Base-by-base conservation (phyloP, 768 basidiomycete species). In the Omphalotus guepiniiformis region DNA sequence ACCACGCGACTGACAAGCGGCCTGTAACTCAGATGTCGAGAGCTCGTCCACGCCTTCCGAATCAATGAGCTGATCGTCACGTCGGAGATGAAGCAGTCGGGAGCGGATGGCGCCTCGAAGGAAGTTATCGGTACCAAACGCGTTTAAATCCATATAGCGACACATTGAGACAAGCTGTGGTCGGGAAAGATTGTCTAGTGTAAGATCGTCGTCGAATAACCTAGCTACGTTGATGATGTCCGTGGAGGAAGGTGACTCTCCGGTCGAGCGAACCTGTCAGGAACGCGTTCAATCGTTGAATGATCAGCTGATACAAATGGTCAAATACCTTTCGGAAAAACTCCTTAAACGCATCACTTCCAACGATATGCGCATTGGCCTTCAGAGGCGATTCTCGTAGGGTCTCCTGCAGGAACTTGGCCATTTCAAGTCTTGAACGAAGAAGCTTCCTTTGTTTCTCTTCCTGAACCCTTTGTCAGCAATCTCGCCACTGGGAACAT, bases 101-200 rank as follows among this genome's bases (percentile, higher is more conserved):
- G 80, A 79, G 21, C 92, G 86, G 62, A 99, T 90, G 28, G 88
- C 82, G 28, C 92, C 92, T 38, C 95, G 87, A 36, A 99, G 76
- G 70, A 96, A 98, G 69, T 97, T 98, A 67, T 99, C 96, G 13
- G 95, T 98, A 37, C 96, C 96, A 60, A 97, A 99, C 2, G 95
- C 94, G 68, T 98, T 95, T 58, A 98, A 80, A 47, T 88, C 91
- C 93, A 99, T 96, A 64, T 99, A 98, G 48, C 93, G 80, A 56
- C 85, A 96, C 87, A 95, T 96, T 1, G 92, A 94, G 16, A 95
- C 93, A 23, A 98, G 79, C 68, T 98, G 96, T n/a, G 96, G 96
- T 22, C 96, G 83, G 5, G 95, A 93, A 48, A 99, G 75, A 63
- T 99, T 99, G 76, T 98, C 96, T 37, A 99, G 80, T 0, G 96